phyloP scores from a whole-genome alignment of 345 rosid genomes.

The Populus euphratica region DNA sequence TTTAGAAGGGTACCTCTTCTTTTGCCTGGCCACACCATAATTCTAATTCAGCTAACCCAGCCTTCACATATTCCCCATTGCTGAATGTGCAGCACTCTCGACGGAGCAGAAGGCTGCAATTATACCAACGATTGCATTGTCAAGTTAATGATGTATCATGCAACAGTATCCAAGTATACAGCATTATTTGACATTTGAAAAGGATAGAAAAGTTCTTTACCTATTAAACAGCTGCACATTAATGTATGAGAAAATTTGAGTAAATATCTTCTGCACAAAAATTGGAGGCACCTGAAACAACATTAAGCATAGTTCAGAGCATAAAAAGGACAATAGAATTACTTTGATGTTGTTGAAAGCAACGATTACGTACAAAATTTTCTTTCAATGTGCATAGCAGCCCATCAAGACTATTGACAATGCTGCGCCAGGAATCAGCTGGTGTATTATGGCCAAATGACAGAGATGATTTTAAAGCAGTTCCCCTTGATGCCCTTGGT shows the following conservation, averaged over 20 bases:
- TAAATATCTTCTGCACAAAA: slow-evolving; percentile 19
- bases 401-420: slow-evolving; percentile 21
- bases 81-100: slow-evolving; percentile 29
- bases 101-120: slow-evolving; percentile 25
- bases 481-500: slow-evolving; percentile 18
- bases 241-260: slow-evolving; percentile 22
- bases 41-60: slow-evolving; percentile 28
- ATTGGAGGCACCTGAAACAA: slow-evolving; percentile 22
- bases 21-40: slow-evolving; percentile 27
- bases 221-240: slow-evolving; percentile 30
- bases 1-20: slow-evolving; percentile 20
- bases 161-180: not conserved
- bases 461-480: slow-evolving; percentile 12
- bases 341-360: not conserved
- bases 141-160: not conserved
- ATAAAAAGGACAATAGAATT: not conserved
- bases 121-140: not conserved
- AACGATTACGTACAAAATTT: slow-evolving; percentile 21
- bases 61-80: slow-evolving; percentile 30
- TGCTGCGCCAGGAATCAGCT: slow-evolving; percentile 16
- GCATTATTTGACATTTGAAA: not conserved
- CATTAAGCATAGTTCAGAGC: not conserved
- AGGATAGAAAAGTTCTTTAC: slow-evolving; percentile 5
- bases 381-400: slow-evolving; percentile 15
- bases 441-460: not conserved